Evolutionary conservation across 257 asterid genomes (phyloP).

Genomic region (Salvia miltiorrhiza): DNA sequence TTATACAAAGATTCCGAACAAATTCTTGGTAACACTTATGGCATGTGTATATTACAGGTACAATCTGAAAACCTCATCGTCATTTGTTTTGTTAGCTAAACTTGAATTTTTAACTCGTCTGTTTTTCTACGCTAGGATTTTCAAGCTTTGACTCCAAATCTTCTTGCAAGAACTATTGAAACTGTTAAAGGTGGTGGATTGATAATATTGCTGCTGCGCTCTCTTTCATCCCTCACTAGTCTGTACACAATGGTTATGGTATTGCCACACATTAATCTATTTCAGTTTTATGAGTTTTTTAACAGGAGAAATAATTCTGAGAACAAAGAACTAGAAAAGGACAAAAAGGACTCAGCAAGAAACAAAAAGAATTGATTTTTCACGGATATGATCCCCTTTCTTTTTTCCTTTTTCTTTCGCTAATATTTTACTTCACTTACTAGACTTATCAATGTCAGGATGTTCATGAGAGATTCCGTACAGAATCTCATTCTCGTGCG

Average conservation of each 20-base stretch:
- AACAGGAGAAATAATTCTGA: slow-evolving; percentile 6
- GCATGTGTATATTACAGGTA: slow-evolving; percentile 98
- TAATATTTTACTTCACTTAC: slow-evolving; percentile 3
- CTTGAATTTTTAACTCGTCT: not conserved
- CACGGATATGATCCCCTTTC: not conserved
- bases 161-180: slow-evolving; percentile 97
- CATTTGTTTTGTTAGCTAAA: not conserved
- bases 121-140: slow-evolving; percentile 53
- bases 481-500: slow-evolving; percentile 86
- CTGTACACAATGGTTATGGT: slow-evolving; percentile 97
- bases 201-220: slow-evolving; percentile 79
- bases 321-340: not conserved
- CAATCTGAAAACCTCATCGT: not conserved
- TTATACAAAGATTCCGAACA: slow-evolving; percentile 85
- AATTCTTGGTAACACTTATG: slow-evolving; percentile 94
- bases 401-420: not conserved
- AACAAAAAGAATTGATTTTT: not conserved
- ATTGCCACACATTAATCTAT: slow-evolving; percentile 18
- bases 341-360: not conserved
- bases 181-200: slow-evolving; percentile 99
- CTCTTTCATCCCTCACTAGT: slow-evolving; percentile 82
- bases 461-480: slow-evolving; percentile 92
- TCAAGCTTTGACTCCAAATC: slow-evolving; percentile 95
- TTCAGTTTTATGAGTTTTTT: slow-evolving; percentile 8
- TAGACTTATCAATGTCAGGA: slow-evolving; percentile 59